phyloP scores from a whole-genome alignment of 2,329 filamentous ascomycete species.

The Septoria linicola region DNA sequence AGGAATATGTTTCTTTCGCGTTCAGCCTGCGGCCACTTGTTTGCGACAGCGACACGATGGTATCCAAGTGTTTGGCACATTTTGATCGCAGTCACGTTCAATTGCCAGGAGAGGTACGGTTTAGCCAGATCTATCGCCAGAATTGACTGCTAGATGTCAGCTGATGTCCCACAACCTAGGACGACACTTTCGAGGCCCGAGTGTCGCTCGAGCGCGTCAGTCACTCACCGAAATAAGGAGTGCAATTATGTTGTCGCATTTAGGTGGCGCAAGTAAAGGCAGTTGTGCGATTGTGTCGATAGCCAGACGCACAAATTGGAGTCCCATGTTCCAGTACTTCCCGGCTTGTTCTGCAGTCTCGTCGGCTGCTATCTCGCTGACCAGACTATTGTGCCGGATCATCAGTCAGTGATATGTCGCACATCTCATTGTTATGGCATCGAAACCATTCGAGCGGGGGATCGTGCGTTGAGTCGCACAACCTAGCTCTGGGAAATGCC shows the following conservation, averaged over 20 bases:
- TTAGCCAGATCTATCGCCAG: slow-evolving; percentile 7
- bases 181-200: neutral
- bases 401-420: no score
- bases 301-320: neutral
- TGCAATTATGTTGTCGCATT: slow-evolving; percentile 4
- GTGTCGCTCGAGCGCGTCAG: neutral
- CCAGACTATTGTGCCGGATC: neutral
- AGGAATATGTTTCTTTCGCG: slow-evolving; percentile 4
- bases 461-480: no score
- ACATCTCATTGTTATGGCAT: no score
- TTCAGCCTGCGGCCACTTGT: slow-evolving; percentile 4
- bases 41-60: neutral
- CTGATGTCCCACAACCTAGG: neutral
- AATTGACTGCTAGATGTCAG: neutral
- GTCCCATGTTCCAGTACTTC: neutral
- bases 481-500: no score
- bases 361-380: slow-evolving; percentile 1
- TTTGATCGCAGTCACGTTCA: slow-evolving; percentile 2
- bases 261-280: slow-evolving; percentile 6
- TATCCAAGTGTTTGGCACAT: slow-evolving; percentile 10
- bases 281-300: slow-evolving; percentile 5
- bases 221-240: neutral
- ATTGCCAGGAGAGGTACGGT: slow-evolving; percentile 1
- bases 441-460: no score
- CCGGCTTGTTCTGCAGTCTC: neutral